Base-by-base conservation (phyloP, 2,329 filamentous ascomycete species). In the Scedosporium dehoogii region DNA sequence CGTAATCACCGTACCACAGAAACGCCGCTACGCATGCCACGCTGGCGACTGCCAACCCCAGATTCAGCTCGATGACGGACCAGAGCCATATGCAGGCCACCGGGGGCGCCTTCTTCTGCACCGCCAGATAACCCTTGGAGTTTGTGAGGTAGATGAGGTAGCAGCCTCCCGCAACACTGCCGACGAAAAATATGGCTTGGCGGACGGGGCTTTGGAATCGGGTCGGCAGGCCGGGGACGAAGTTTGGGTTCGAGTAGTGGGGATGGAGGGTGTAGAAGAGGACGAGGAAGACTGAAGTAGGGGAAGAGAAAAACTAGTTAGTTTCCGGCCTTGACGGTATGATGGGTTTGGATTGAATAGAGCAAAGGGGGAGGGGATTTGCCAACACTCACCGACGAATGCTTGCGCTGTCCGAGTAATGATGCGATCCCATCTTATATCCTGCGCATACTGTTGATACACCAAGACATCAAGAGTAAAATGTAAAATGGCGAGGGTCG, bases 61-160 rank as follows among this genome's bases (percentile, higher is more conserved):
- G 77, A 62, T 91, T 82, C 75, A 97, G 82, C 76, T 99, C 94
- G 57, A 97, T 81, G 23, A 97, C 87, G 38, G 89, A 86, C 92
- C 93, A 97, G 4, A 97, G 83, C 92, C 93, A 97, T 18, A 97
- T 73, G 48, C 90, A 93, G 0, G 91, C 94, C 14, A 97, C 73
- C 4, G 92, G 87, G n/a, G 94, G 94, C 0, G 92, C 89, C 66
- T 85, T 86, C 77, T 96, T 96, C 91, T 97, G 92, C 21, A 96
- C 86, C 6, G 89, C 89, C 68, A 96, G 85, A 70, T 97, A 97
- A 4, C 88, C 85, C 66, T 86, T 84, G 33, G 79, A 81, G 70
- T 97, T 97, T 27, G 89, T 91, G 61, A 92, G 85, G 67, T 90
- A 80, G 58, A 97, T 87, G 65, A 97, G 78, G 73, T 91, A 92